Evolutionary conservation across 371 early-diverging fungal species (phyloP), one percentile per base, ranked within the genome.

Genomic region (Mucor piriformis): DNA sequence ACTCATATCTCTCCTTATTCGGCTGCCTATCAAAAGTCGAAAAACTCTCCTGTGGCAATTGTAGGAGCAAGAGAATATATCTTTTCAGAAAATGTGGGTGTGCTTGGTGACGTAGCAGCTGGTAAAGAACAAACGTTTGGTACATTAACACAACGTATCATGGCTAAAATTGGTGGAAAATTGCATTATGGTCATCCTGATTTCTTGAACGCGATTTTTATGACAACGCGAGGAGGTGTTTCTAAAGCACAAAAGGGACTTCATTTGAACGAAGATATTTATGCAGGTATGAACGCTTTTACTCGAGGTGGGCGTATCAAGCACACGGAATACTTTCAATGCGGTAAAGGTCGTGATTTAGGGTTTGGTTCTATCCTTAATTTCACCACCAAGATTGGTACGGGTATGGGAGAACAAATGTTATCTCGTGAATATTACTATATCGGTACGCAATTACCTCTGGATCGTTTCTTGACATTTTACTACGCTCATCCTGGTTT

Each of bases 341-440:
- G 93, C 66, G 94, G 95, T 49, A 95, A 95, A 74, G 95, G 95
- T 3, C 89, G 93, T 63, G 95, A 95, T 80, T 81, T 95, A 44
- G 94, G 95, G 3, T 92, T 95, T 79, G 87, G 91, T 48, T 93
- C 94, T 5, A 91, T 93, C 50, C 85, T 95, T 64, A 89, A 91
- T 72, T 95, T 94, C 69, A 89, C 88, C 42, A 90, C 94, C 49
- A 95, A 95, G 76, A 92, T 95, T 54, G 93, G 94, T 47, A 90
- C 92, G 0, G 95, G 95, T 55, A 95, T 95, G 92, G 94, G 91
- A 29, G 95, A 95, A 72, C 95, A 95, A 70, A 89, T 93, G 85
- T 70, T 95, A 37, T 93, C 94, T 5, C 83, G 95, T 55, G 95
- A 95, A 65, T 89, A 94, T 70, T 95, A 95, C 71, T 91, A 92